A percentile compares a stretch with the other conserved stretches of the same genome.
phyloP scores from a whole-genome alignment of 75 land plant genomes.

The Pinus taeda region DNA sequence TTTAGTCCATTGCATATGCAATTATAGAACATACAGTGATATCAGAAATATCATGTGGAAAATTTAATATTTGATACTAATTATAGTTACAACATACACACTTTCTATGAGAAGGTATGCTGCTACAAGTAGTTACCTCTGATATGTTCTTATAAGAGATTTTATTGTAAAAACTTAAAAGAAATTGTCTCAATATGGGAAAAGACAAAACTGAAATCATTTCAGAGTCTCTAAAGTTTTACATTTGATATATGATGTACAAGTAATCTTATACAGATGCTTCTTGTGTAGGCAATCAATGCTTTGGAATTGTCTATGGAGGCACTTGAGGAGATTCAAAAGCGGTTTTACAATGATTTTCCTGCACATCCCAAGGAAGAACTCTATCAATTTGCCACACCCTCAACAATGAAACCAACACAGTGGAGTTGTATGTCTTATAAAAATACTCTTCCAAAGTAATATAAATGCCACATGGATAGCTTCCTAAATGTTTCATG shows the following conservation, averaged over 20 bases:
- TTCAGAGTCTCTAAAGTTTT: neutral
- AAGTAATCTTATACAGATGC: neutral
- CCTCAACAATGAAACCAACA: constrained; percentile 98
- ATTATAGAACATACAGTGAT: neutral
- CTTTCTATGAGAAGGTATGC: neutral
- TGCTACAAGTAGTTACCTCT: neutral
- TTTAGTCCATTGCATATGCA: neutral
- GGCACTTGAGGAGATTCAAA: constrained; percentile 78
- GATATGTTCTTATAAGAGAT: neutral
- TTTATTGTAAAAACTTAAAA: neutral
- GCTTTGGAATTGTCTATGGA: constrained; percentile 84
- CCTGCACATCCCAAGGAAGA: constrained; percentile 83
- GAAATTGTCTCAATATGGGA: neutral
- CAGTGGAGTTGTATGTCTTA: constrained; percentile 70
- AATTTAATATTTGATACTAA: constrained; percentile 3
- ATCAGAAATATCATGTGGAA: neutral
- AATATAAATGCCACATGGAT: neutral
- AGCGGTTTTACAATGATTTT: constrained; percentile 76
- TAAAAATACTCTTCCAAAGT: neutral
- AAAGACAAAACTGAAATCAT: neutral
- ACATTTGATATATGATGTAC: neutral
- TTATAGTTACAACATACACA: neutral
- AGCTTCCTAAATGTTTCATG: constrained; percentile 2
- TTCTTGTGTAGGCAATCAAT: constrained; percentile 72
- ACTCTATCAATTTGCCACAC: constrained; percentile 84